Base-by-base conservation (phyloP, 352 stramenopile genomes). In the Phytophthora ramorum region DNA sequence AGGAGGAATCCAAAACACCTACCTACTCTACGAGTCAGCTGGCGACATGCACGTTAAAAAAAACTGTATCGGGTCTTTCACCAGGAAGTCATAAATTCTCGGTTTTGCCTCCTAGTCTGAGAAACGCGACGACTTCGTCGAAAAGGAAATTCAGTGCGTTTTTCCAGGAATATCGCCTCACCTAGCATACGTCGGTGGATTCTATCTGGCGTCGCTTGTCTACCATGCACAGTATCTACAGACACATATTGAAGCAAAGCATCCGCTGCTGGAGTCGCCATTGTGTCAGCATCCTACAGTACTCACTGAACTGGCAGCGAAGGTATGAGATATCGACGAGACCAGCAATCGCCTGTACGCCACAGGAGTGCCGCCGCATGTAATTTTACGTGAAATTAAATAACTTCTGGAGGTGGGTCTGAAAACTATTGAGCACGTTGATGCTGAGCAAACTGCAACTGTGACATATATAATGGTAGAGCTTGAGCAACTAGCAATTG, bases 11-110 rank as follows among this genome's bases (percentile, higher is more conserved):
- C 58, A 71, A 28, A 58, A 66, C 17, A 69, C 57, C 12, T 72
- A 69, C 20, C 17, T 76, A 8, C 40, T 45, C 1, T 71, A 76
- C 17, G 50, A 72, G 28, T 17, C 34, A 2, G 60, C 60, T 34
- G 60, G 40, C 8, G 59, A 74, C 34, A 62, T 66, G 46, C 51
- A 66, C 26, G 67, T 75, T 13, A n/a, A 56, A 62, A 13, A 55
- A 49, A 49, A 64, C 50, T 4, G 61, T 75, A 17, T 35, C 40
- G 22, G 62, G 48, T 12, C 30, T 67, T 1, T 48, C 61, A 19
- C 22, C 46, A 10, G 45, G 30, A 19, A 50, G 47, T 16, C 32
- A 47, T 8, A 9, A 46, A 13, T 71, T 75, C 68, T 56, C 62
- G 1, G 17, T 60, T 2, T 26, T 71, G 3, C 67, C 62, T 19